These are phyloP conservation scores for Gymnopus androsaceus DNA, from an alignment of 1,284 basidiomycete species.

Conservation along the genomic window DNA sequence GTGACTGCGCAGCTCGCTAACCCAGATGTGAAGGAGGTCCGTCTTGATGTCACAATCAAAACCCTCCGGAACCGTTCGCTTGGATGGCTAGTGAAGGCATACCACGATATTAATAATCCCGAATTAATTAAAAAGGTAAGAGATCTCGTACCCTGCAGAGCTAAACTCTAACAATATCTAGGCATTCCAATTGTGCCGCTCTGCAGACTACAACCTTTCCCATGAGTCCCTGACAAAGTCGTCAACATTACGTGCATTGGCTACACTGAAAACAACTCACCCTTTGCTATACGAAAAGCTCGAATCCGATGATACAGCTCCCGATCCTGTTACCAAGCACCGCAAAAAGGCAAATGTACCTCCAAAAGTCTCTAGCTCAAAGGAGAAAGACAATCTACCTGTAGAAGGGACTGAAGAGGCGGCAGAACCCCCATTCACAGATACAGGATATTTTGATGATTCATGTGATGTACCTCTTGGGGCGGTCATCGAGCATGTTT, in stretches of 20 bases:
- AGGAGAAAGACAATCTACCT: too few relatives aligned
- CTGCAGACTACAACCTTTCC: neutral
- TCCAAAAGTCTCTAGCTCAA: neutral
- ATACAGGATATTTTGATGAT: neutral
- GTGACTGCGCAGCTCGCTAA: neutral
- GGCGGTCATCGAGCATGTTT: neutral
- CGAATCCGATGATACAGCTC: neutral
- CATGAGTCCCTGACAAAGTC: neutral
- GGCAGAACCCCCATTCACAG: neutral
- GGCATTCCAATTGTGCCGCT: neutral
- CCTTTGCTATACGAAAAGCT: neutral
- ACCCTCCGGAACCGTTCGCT: neutral
- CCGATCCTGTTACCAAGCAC: neutral
- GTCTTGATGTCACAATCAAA: neutral
- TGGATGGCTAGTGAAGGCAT: constrained; percentile 4
- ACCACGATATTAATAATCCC: constrained; percentile 5
- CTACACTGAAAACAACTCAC: neutral
- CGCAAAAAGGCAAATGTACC: neutral
- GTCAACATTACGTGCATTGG: neutral
- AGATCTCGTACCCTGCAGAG: neutral
- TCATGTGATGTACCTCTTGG: neutral
- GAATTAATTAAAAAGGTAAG: neutral
- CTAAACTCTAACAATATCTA: neutral
- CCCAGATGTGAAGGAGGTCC: neutral
- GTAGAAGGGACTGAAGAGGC: too few relatives aligned